Evolutionary conservation across 352 stramenopile genomes (phyloP).

Genomic region (Phytophthora europaea): DNA sequence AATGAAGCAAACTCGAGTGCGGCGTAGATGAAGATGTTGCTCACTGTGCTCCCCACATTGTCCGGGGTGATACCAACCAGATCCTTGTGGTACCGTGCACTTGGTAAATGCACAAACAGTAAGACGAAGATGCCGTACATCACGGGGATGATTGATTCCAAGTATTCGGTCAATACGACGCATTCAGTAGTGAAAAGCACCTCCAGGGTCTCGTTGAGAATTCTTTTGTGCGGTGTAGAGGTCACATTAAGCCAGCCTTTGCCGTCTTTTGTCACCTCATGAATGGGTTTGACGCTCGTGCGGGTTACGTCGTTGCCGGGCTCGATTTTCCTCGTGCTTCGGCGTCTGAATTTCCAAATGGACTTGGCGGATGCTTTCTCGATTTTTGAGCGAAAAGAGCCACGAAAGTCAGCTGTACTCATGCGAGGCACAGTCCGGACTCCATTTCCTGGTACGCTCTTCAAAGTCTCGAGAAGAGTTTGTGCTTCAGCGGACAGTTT

Average conservation of each 20-base stretch:
- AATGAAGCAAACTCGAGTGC: conserved; percentile 39
- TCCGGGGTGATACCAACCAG: conserved; percentile 18
- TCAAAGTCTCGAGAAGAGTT: conserved; percentile 21
- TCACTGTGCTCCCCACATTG: conserved; percentile 12
- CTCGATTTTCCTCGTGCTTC: conserved; percentile 1
- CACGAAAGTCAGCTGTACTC: not conserved
- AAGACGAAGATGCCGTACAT: conserved; percentile 37
- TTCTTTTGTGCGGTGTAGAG: conserved; percentile 7
- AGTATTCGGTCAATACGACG: conserved; percentile 48
- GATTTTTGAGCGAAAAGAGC: not conserved
- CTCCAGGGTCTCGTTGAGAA: conserved; percentile 34
- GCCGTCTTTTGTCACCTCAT: not conserved
- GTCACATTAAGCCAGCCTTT: not conserved
- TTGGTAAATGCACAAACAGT: conserved; percentile 40
- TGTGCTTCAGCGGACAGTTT: conserved; percentile 15
- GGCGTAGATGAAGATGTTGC: conserved; percentile 33
- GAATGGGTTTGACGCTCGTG: not conserved
- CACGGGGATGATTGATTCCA: conserved; percentile 50
- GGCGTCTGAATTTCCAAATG: not conserved
- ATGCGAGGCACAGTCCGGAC: conserved; percentile 11
- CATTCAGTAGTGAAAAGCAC: conserved; percentile 46
- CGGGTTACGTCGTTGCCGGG: conserved; percentile 1
- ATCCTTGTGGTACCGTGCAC: conserved; percentile 42
- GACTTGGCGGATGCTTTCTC: not conserved
- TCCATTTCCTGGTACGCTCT: conserved; percentile 17